phyloP scores from a whole-genome alignment of 2,329 filamentous ascomycete genomes.

The Neofusicoccum parvum region DNA sequence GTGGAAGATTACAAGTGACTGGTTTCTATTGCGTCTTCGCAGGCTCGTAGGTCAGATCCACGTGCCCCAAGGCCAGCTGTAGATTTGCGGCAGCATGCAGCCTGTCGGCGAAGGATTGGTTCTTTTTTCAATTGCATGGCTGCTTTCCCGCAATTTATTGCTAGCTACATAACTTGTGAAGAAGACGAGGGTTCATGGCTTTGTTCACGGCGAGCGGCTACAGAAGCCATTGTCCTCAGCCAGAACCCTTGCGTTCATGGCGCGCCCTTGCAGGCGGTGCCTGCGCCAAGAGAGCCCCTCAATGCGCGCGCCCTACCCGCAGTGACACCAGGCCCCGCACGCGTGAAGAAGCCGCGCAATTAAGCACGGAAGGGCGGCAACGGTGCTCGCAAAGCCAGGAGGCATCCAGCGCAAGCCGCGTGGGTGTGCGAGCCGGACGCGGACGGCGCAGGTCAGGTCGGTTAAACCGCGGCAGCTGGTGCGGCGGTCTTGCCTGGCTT shows the following conservation, averaged over 20 bases:
- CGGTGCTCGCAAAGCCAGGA: neutral
- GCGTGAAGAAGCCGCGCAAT: neutral
- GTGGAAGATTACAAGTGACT: no score
- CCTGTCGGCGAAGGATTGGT: no score
- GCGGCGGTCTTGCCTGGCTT: constrained; percentile 17
- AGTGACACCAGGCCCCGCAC: neutral
- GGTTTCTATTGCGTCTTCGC: no score
- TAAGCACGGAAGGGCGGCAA: neutral
- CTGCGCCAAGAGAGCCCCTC: constrained; percentile 14
- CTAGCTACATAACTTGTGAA: neutral
- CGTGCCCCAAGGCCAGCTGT: no score
- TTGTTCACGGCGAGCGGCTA: neutral
- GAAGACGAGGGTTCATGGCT: neutral
- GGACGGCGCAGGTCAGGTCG: neutral
- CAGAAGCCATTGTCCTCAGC: no score
- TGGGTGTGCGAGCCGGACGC: neutral
- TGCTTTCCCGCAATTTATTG: neutral
- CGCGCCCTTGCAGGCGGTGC: constrained; percentile 4
- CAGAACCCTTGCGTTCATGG: neutral
- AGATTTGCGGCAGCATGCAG: no score
- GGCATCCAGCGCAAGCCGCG: neutral
- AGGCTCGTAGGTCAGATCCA: no score
- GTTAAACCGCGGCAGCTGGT: constrained; percentile 1
- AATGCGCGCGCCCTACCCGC: constrained; percentile 1
- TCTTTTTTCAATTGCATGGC: no score